These are phyloP conservation scores for Potentilla sterilis DNA, from an alignment of 306 rosid species.

Conservation along the genomic window DNA sequence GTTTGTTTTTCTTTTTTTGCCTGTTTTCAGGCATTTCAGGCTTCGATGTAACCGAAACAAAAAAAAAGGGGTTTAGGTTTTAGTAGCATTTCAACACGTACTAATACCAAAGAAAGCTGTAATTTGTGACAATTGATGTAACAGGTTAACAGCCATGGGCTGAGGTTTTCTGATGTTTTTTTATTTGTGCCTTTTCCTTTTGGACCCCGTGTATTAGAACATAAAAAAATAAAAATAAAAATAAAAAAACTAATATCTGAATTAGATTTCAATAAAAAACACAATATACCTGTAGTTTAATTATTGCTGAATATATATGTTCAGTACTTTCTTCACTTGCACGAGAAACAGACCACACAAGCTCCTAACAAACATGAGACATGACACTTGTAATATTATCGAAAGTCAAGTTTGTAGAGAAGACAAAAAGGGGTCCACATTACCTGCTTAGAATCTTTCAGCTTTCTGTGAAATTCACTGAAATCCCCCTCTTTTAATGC, in stretches of 20 bases:
- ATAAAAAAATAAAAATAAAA: too few species aligned
- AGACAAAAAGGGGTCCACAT: constrained; percentile 23
- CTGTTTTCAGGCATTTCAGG: too few species aligned
- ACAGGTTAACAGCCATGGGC: too few species aligned
- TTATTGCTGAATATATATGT: constrained; percentile 66
- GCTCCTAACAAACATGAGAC: constrained; percentile 52
- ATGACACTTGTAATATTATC: constrained; percentile 24
- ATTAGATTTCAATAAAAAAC: background rate
- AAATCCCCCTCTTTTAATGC: constrained; percentile 81
- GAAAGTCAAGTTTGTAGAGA: constrained; percentile 10
- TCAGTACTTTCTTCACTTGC: constrained; percentile 95
- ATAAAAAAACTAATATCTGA: background rate
- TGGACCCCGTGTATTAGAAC: too few species aligned
- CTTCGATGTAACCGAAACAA: too few species aligned
- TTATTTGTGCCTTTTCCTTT: too few species aligned
- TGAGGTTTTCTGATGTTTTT: too few species aligned
- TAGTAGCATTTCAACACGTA: constrained; percentile 1
- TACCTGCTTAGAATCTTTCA: constrained; percentile 87
- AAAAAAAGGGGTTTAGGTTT: too few species aligned
- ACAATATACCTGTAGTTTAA: constrained; percentile 75
- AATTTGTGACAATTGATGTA: background rate
- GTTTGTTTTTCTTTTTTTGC: too few species aligned
- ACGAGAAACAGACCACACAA: constrained; percentile 75
- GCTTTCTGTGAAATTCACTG: constrained; percentile 49
- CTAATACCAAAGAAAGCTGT: background rate